Evolutionary conservation across 176 grass and related monocot genomes (phyloP), one percentile per base, ranked within the genome.

Genomic region (barley (Hordeum vulgare)): DNA sequence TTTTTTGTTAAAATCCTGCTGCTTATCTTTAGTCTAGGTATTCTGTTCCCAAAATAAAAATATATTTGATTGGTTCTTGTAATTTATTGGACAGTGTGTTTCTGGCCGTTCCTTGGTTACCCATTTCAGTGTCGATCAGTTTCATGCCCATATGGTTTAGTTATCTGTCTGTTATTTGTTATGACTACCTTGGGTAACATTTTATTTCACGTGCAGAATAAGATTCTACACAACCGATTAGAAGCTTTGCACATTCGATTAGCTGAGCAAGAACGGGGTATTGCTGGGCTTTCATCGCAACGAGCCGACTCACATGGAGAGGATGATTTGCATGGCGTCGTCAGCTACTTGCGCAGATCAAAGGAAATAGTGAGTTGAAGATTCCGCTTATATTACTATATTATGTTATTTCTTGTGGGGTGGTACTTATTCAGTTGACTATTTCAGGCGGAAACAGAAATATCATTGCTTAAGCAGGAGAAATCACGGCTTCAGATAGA

Each of bases 401-500:
- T 27, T 63, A 6, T 53, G 14, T 47, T 63, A 12, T 39, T 84
- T 35, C 21, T 42, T n/a, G 17, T 72, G 5, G 33, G 9, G 17
- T 84, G 41, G 28, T 63, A 64, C 86, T 75, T 54, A 81, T 61
- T 47, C 29, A 66, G 10, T 73, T 31, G 61, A 77, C 51, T 67
- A 40, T 90, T 93, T 78, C 87, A 99, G 96, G 91, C 96, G n/a
- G 96, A 94, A 86, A 99, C 93, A 6, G 96, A 99, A 77, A 90
- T 94, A 86, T 96, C 93, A 7, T 87, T 99, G 86, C 86, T 99
- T 59, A 99, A 94, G 72, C 91, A 96, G 71, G 96, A 96, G 88
- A 99, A 96, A 66, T 83, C 88, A 80, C 70, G 96, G 65, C 84
- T 99, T 79, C 87, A 94, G 77, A 88, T 90, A 74, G 92, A 99